Evolutionary conservation across 139 green algal species (phyloP), one percentile per base, ranked within the genome.

Genomic region (Helicosporidium sp.): DNA sequence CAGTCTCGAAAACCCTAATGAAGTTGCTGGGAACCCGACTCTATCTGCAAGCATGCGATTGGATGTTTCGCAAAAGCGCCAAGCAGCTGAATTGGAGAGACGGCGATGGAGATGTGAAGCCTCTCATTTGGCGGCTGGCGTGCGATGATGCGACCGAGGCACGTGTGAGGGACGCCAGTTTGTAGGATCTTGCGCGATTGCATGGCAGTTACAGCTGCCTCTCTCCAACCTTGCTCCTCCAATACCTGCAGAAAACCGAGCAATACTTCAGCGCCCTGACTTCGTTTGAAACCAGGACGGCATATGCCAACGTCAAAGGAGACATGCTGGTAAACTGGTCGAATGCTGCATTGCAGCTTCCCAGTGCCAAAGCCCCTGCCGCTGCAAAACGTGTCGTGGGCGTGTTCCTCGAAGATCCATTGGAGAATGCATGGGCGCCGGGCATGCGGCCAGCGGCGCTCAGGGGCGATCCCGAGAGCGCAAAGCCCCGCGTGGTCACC

Each of bases 291-390:
- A 82, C 60, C 0, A 60, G 75, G 6, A 87, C 79, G 3, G 60
- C 51, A 20, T 84, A 82, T 37, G 77, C 75, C 41, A 87, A 87
- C 62, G 66, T 37, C 51, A 60, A 47, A 19, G 58, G 60, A 2
- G 78, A 88, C 60, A 74, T 85, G 57, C 60, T 89, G 28, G 80
- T 92, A 41, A 72, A 74, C 3, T 92, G 75, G 78, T 64, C 77
- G 46, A 89, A 89, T 62, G 60, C 54, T 43, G 71, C 52, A 5
- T 61, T 92, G 26, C 62, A 79, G n/a, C n/a, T n/a, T n/a, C 20
- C 58, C 54, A 42, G 48, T 73, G 18, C 20, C 69, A 27, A 43
- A 80, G 55, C 64, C 87, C 52, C 76, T 75, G 13, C 35, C 27
- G 35, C 16, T 54, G 15, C 15, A 27, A 24, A 29, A 13, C 5